A percentile compares a stretch with the other conserved stretches of the same genome.
phyloP scores from a whole-genome alignment of 1,284 basidiomycete genomes.

The Malassezia brasiliensis region DNA sequence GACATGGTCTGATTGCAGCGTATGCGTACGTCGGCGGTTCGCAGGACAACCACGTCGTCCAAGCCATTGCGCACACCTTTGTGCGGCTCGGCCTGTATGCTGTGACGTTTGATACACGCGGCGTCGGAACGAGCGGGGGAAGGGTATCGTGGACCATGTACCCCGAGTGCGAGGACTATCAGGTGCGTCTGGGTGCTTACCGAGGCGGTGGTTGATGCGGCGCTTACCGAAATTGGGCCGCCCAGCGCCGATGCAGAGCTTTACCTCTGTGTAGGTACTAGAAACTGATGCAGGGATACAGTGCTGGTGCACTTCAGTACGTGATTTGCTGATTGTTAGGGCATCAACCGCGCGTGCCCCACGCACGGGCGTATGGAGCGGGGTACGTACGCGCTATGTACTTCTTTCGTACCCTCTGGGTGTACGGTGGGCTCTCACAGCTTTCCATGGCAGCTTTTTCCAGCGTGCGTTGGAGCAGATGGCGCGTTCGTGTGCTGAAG shows the following conservation, averaged over 20 bases:
- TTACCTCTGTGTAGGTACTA: background rate
- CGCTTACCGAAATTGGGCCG: background rate
- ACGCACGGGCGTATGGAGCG: background rate
- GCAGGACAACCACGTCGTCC: slow-evolving; percentile 18
- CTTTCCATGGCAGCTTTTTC: background rate
- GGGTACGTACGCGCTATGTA: slow-evolving; percentile 5
- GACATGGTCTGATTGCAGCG: background rate
- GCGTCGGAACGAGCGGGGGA: slow-evolving; percentile 7
- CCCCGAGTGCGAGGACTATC: slow-evolving; percentile 15
- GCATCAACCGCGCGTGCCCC: slow-evolving; percentile 4
- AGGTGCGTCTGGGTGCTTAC: background rate
- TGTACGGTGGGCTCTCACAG: slow-evolving; percentile 18
- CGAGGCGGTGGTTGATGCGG: background rate
- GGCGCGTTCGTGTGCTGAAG: background rate
- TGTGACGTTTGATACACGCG: slow-evolving; percentile 17
- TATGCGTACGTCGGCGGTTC: slow-evolving; percentile 15
- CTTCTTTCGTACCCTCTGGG: slow-evolving; percentile 19
- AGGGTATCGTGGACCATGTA: slow-evolving; percentile 17
- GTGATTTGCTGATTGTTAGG: background rate
- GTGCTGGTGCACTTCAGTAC: slow-evolving; percentile 18
- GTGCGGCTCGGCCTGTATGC: background rate
- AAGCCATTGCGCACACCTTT: background rate
- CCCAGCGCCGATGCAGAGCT: background rate
- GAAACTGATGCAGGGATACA: slow-evolving; percentile 13
- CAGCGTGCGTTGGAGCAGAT: slow-evolving; percentile 2